Percentiles rank a stretch among this genome's conserved stretches.
These are phyloP conservation scores for Lentinula edodes DNA, from an alignment of 768 basidiomycete species.

Conservation along the genomic window DNA sequence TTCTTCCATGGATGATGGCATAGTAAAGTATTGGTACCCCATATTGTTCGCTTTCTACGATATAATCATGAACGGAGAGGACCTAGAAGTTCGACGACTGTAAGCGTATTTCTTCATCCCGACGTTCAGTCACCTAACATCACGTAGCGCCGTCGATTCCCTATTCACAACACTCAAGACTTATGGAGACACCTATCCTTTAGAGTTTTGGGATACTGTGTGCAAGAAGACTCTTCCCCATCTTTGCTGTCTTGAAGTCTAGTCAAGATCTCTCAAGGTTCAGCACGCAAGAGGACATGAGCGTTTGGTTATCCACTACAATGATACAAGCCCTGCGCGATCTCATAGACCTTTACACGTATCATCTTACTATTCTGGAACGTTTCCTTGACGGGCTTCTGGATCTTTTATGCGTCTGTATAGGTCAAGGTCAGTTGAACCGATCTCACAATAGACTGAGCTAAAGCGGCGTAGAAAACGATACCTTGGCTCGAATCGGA, in stretches of 20 bases:
- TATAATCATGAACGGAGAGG: constrained; percentile 99
- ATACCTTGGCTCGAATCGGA: constrained; percentile 94
- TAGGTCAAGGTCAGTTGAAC: constrained; percentile 81
- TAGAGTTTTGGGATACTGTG: constrained; percentile 97
- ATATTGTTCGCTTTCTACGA: constrained; percentile 97
- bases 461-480: constrained; percentile 67
- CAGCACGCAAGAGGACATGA: constrained; percentile 97
- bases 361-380: constrained; percentile 88
- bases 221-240: constrained; percentile 95
- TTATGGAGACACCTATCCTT: constrained; percentile 77
- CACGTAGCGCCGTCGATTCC: constrained; percentile 85
- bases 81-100: constrained; percentile 94
- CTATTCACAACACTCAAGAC: constrained; percentile 91
- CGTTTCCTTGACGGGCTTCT: constrained; percentile 89
- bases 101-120: constrained; percentile 36
- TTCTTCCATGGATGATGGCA: constrained; percentile 63
- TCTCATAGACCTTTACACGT: constrained; percentile 92
- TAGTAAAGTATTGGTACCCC: constrained; percentile 98
- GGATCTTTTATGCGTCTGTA: constrained; percentile 91
- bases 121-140: constrained; percentile 1
- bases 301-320: constrained; percentile 97
- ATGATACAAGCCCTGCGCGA: constrained; percentile 98
- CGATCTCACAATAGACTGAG: neutral
- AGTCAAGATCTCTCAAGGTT: constrained; percentile 90
- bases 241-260: constrained; percentile 93